Conservation (phyloP, 177 flowering plant genomes). For the Vitis hybrid region DNA sequence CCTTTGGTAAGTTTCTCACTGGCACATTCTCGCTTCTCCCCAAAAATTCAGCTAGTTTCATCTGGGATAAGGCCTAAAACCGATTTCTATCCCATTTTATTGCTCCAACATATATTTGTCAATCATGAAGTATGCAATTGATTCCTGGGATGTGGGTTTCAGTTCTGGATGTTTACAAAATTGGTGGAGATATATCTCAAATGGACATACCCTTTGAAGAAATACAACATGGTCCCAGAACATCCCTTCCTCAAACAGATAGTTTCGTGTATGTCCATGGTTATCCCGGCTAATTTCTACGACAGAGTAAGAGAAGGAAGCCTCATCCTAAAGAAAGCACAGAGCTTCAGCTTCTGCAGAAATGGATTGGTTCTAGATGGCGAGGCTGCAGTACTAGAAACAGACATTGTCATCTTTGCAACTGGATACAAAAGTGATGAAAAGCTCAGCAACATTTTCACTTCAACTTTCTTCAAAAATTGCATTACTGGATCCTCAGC, state of each 20-base stretch:
- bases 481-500: constrained; percentile 23
- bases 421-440: constrained; percentile 39
- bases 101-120: background rate
- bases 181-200: constrained; percentile 29
- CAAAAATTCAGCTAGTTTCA: no score
- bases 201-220: constrained; percentile 27
- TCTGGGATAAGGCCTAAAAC: no score
- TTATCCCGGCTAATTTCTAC: constrained; percentile 33
- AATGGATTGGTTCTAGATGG: constrained; percentile 28
- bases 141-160: constrained; percentile 3
- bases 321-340: constrained; percentile 31
- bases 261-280: constrained; percentile 20
- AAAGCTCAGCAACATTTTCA: constrained; percentile 38
- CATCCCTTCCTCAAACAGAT: constrained; percentile 28
- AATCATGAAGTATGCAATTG: no score
- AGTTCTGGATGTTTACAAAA: constrained; percentile 30
- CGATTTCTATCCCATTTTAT: no score
- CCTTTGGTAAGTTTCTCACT: constrained; percentile 27
- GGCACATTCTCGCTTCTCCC: background rate
- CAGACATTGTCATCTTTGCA: constrained; percentile 43
- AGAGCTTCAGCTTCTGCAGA: constrained; percentile 26
- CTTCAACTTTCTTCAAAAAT: constrained; percentile 26
- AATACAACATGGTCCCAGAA: constrained; percentile 29
- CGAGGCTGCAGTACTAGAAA: constrained; percentile 10
- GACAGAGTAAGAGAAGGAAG: constrained; percentile 36